Evolutionary conservation across 2,329 filamentous ascomycete species (phyloP).

Genomic region (Phyllosticta citriasiana): DNA sequence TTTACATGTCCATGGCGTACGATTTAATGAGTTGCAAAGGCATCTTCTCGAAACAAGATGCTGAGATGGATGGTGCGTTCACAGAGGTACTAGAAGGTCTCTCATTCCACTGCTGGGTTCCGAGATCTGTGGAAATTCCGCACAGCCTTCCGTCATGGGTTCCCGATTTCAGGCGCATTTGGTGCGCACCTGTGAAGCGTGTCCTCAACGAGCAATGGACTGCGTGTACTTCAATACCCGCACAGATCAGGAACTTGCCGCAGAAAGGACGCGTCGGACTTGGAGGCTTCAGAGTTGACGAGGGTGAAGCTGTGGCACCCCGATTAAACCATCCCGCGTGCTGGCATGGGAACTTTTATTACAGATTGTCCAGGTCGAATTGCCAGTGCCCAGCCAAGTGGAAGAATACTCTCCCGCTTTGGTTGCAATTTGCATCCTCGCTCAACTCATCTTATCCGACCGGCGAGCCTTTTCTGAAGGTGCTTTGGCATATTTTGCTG

Average conservation of each 20-base stretch:
- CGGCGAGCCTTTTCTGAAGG: neutral
- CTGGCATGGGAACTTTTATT: neutral
- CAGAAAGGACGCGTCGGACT: neutral
- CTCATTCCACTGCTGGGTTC: neutral
- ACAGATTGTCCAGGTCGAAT: neutral
- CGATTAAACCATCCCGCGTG: neutral
- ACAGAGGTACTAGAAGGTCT: neutral
- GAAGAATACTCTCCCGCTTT: neutral
- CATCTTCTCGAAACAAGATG: neutral
- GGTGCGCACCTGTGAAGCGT: neutral
- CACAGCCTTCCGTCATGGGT: neutral
- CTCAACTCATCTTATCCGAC: neutral
- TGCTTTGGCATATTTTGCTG: neutral
- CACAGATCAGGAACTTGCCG: neutral
- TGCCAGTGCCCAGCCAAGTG: neutral
- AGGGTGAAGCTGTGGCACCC: neutral
- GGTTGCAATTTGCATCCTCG: neutral
- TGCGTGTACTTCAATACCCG: neutral
- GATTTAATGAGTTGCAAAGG: neutral
- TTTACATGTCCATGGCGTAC: neutral
- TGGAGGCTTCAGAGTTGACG: neutral
- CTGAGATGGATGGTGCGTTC: neutral
- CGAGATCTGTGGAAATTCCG: neutral
- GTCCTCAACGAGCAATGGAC: neutral
- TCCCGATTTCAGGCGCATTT: neutral